Base-by-base conservation (phyloP, 2,329 filamentous ascomycete genomes). In the Aureobasidium sp. region DNA sequence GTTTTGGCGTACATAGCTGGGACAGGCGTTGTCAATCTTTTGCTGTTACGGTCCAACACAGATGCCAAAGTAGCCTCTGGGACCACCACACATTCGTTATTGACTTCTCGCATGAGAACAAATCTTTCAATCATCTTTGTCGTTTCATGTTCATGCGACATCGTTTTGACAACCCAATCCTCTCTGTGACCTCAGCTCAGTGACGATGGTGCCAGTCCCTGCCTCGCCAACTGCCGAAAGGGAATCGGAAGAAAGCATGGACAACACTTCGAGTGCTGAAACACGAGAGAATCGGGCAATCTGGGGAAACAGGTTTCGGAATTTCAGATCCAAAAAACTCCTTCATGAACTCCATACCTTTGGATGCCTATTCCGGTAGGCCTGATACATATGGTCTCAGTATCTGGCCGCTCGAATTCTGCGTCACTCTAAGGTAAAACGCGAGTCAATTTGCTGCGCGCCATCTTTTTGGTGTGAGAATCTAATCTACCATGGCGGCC, bases 301-400 rank as follows among this genome's bases (percentile, higher is more conserved):
- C 41, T 36, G 41, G 39, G 39, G 37, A 20, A 42, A 20, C 53
- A 45, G n/a, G 53, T 45, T 57, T 57, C 53, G 41, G 22, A 55
- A 15, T 15, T 52, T 27, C 49, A 49, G 29, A 49, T 27, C 20
- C 20, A 4, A 14, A n/a, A 34, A 17, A 22, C 39, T 39, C 22
- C 20, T 39, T 39, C 49, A 27, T 52, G 11, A 12, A 5, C 34
- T 52, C 49, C 49, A 9, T 39, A 12, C 37, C 6, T 25, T n/a
- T 15, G 37, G 20, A 22, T 29, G 52, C 25, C 37, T 52, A 20
- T 15, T 52, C n/a, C 17, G 25, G 49, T 34, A 52, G 12, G 49
- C 36, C 53, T 57, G 53, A 57, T 45, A 45, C 53, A 57, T 22
- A 5, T 25, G 27, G 52, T 57, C 29, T 57, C 41, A 57, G 53